phyloP scores from a whole-genome alignment of 768 basidiomycete species.

The Hygrocybe punicea region DNA sequence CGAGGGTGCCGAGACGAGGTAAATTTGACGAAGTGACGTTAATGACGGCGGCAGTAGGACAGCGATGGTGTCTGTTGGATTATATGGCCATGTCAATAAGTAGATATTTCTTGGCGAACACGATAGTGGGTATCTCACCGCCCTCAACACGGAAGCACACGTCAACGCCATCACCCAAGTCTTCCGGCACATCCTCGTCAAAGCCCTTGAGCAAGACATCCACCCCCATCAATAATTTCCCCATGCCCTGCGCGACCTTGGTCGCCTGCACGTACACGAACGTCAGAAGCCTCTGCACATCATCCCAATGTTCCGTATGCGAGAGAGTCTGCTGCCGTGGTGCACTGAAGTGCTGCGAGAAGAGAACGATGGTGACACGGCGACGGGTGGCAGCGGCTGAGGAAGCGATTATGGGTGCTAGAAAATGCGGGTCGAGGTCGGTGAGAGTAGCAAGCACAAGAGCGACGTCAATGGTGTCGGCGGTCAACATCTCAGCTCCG shows the following conservation, averaged over 20 bases:
- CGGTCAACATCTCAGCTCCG: background rate
- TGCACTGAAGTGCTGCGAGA: constrained; percentile 58
- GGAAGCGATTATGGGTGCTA: constrained; percentile 50
- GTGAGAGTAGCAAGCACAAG: constrained; percentile 47
- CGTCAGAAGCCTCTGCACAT: constrained; percentile 73
- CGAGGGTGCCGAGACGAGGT: constrained; percentile 30
- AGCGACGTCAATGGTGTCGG: background rate
- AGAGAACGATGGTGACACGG: constrained; percentile 59
- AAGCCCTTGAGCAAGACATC: constrained; percentile 71
- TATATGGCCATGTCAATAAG: background rate
- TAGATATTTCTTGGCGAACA: background rate
- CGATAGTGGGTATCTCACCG: constrained; percentile 31
- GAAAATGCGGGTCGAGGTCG: constrained; percentile 52
- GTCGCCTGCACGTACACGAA: constrained; percentile 86
- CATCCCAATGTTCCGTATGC: constrained; percentile 55
- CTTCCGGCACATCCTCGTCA: constrained; percentile 42
- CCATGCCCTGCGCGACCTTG: constrained; percentile 61
- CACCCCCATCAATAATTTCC: constrained; percentile 70
- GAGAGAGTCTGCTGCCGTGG: constrained; percentile 21
- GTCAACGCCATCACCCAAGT: constrained; percentile 43
- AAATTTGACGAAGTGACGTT: constrained; percentile 36
- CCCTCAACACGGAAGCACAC: constrained; percentile 50
- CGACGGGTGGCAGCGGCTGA: constrained; percentile 48
- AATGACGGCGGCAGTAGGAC: constrained; percentile 44
- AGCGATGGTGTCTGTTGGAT: constrained; percentile 36